These are phyloP conservation scores for Hamamelis virginiana DNA, from an alignment of 164 flowering plant genomes.

Conservation along the genomic window DNA sequence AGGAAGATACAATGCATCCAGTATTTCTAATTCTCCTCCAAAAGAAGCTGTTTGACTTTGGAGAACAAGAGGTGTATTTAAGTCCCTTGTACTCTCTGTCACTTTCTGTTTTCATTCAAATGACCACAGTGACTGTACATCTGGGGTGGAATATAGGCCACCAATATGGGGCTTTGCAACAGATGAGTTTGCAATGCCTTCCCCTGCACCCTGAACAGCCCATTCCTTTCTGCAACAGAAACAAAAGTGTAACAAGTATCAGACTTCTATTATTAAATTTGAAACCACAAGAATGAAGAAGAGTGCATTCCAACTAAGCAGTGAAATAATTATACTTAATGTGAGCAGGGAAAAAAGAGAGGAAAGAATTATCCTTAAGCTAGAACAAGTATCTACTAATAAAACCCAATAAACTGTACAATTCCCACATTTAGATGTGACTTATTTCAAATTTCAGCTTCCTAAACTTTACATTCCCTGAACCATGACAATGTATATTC, in stretches of 20 bases:
- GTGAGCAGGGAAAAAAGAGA: too few relatives aligned
- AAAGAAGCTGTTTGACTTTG: constrained; percentile 33
- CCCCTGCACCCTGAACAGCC: constrained; percentile 46
- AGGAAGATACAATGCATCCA: constrained; percentile 50
- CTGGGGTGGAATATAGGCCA: constrained; percentile 59
- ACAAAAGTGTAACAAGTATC: constrained; percentile 6
- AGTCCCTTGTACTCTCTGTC: constrained; percentile 21
- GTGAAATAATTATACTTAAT: too few relatives aligned
- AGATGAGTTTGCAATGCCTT: constrained; percentile 39
- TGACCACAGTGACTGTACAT: constrained; percentile 93
- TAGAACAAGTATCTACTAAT: too few relatives aligned
- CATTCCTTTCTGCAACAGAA: constrained; percentile 54
- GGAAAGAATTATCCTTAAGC: too few relatives aligned
- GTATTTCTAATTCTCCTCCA: constrained; percentile 38
- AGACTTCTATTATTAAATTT: background rate
- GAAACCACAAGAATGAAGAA: background rate
- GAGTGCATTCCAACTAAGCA: background rate
- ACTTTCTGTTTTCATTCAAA: constrained; percentile 44
- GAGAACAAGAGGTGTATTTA: constrained; percentile 25
- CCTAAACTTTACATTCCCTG: too few relatives aligned
- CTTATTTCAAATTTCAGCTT: too few relatives aligned
- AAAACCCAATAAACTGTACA: too few relatives aligned
- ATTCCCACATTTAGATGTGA: too few relatives aligned
- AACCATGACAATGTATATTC: too few relatives aligned
- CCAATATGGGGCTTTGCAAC: constrained; percentile 48